Base-by-base conservation (phyloP, 305 asterid species). In the Fraxinus albicans region DNA sequence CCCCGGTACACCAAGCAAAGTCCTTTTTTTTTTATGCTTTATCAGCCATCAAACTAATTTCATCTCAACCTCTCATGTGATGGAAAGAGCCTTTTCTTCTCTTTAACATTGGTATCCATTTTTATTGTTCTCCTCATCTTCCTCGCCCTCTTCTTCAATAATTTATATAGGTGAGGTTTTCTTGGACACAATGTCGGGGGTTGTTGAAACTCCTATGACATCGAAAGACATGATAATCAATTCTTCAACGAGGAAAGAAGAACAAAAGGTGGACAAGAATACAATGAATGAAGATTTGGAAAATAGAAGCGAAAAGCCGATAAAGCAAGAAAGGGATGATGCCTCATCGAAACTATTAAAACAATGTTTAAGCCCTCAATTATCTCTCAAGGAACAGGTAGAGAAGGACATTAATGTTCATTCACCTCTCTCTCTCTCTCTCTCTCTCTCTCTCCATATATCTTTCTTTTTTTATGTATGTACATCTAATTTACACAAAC, bases 151-250 rank as follows among this genome's bases (percentile, higher is more conserved):
- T 17, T 72, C 67, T 7, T 23, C 42, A 21, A 72, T 3, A 1
- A 73, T 72, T 40, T 3, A 23, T 17, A 42, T 70, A 31, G 13
- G 73, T 6, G 53, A 36, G 8, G 63, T 0, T 50, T 21, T 6
- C 2, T 13, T 21, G 27, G 31, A 25, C 12, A 81, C 12, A 27
- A 77, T 82, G 81, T 82, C 85, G 15, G 81, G 79, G 35, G 55
- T 69, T 69, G 78, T 82, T 6, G 79, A 82, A 70, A 79, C 82
- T 50, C 82, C 58, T 36, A 69, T 8, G 31, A 21, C 82, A 40
- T 21, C 73, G 58, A 82, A 82, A 82, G 78, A 65, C 17, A 25
- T 25, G 73, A 65, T 65, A 17, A 9, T 70, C 10, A 35, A 29
- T 77, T 81, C 79, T 53, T 69, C 72, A 40, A 73, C 42, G 6